Percentiles rank a stretch among this genome's conserved stretches.
phyloP scores from a whole-genome alignment of 2,329 filamentous ascomycete genomes.

The Hymenotorrendiella dingleyae region DNA sequence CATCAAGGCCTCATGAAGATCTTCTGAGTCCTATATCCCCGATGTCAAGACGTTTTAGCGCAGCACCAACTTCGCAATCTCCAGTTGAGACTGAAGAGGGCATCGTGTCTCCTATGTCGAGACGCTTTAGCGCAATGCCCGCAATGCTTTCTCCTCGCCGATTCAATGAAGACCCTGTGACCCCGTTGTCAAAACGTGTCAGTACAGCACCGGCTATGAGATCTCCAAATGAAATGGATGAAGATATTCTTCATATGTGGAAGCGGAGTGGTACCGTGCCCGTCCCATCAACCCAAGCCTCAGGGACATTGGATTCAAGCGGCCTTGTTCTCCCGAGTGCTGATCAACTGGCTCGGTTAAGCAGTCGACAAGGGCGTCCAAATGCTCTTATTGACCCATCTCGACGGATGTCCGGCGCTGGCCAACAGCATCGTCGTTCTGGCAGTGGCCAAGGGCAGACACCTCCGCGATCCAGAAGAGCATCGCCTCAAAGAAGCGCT shows the following conservation, averaged over 20 bases:
- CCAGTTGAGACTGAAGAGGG: too few relatives aligned
- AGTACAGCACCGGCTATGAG: conserved; percentile 17
- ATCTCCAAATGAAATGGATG: conserved; percentile 6
- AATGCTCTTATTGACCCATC: conserved; percentile 22
- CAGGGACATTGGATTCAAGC: neutral
- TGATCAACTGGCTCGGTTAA: conserved; percentile 27
- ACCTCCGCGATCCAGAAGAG: neutral
- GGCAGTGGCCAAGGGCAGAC: conserved; percentile 8
- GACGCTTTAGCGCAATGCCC: too few relatives aligned
- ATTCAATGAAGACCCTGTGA: neutral
- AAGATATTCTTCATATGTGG: conserved; percentile 14
- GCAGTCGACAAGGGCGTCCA: conserved; percentile 28
- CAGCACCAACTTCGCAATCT: too few relatives aligned
- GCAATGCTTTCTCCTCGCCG: too few relatives aligned
- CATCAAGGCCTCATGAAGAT: too few relatives aligned
- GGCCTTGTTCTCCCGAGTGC: conserved; percentile 21
- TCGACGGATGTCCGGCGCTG: conserved; percentile 20
- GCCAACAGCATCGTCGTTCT: conserved; percentile 5
- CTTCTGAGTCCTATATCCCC: too few relatives aligned
- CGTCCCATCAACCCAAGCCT: conserved; percentile 3
- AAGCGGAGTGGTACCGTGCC: conserved; percentile 20
- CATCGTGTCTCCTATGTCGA: too few relatives aligned
- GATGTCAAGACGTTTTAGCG: too few relatives aligned
- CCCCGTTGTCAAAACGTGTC: conserved; percentile 13
- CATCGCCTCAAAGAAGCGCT: conserved; percentile 3